Evolutionary conservation across 805 yeast genomes (phyloP), one percentile per base, ranked within the genome.

Genomic region (Groenewaldozyma tartarivorans): DNA sequence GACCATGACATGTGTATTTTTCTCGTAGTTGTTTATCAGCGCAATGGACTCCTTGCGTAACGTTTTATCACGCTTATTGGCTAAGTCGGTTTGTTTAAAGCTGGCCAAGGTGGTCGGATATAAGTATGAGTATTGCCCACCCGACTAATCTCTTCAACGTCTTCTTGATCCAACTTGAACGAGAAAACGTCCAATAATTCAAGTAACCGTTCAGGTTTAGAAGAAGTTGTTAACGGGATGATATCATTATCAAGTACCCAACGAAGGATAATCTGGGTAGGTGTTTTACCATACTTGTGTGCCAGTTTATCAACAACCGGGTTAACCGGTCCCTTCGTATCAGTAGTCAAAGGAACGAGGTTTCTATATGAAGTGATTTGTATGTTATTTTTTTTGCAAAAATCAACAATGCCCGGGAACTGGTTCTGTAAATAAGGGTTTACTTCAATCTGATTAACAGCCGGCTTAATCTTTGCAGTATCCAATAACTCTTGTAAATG

Each of bases 221-320:
- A 65, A 2, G 88, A 74, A 58, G 81, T 80, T 19, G 81, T 84
- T 48, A 81, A 64, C 2, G 83, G 81, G 36, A 81, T 67, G 48
- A 76, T 75, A 1, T 86, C 87, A 49, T 79, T 79, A 51, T 77
- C 75, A 43, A 74, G 63, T 1, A 81, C 73, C 92, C 94, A 83
- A 53, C 78, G 71, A 41, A 81, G 62, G 41, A 43, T 17, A 18
- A 46, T 41, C 31, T 46, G 51, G 9, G 46, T 29, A 2, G 46
- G 33, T n/a, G 39, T 33, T 32, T 43, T 74, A 19, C 61, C 56
- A 52, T 82, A 70, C 54, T 75, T 75, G 40, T 70, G 56, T 19
- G 85, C 82, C 33, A 83, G 58, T 47, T 75, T 68, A 36, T 61
- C 50, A 13, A 82, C 68, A 13, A 66, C 50, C 9, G 77, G 77